Evolutionary conservation across 2,329 filamentous ascomycete genomes (phyloP).

Genomic region (Ophiostoma sp.): DNA sequence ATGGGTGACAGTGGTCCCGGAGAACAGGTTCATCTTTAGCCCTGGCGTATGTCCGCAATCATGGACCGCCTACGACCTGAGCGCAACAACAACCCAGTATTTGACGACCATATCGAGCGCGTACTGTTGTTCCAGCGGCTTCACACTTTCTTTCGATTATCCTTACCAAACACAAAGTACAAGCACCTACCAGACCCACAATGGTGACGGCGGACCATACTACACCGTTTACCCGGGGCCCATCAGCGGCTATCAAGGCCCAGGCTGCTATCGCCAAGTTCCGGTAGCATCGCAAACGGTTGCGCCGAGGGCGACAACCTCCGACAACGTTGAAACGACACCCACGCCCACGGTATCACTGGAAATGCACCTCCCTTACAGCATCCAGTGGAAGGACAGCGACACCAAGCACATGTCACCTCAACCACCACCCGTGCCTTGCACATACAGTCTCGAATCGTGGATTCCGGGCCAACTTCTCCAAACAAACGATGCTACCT

Average conservation of each 20-base stretch:
- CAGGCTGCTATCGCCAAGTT: neutral
- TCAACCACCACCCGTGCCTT: neutral
- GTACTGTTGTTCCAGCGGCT: neutral
- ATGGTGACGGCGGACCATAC: neutral
- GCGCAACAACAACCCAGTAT: neutral
- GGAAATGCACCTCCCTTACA: neutral
- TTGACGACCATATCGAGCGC: neutral
- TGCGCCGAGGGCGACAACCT: neutral
- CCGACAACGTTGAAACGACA: neutral
- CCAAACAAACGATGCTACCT: neutral
- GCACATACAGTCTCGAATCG: neutral
- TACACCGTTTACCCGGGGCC: neutral
- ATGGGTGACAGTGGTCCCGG: neutral
- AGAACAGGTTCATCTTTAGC: neutral
- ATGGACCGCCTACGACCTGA: neutral
- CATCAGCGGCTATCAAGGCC: neutral
- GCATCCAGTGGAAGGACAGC: neutral
- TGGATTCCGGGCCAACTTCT: neutral
- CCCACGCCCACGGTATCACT: neutral
- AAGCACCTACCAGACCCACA: neutral
- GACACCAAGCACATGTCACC: neutral
- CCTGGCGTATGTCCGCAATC: neutral
- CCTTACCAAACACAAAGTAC: neutral
- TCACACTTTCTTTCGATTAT: neutral
- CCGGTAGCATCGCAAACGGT: neutral